Evolutionary conservation across 345 rosid genomes (phyloP), one percentile per base, ranked within the genome.

Genomic region (Crucihimalaya himalaica): DNA sequence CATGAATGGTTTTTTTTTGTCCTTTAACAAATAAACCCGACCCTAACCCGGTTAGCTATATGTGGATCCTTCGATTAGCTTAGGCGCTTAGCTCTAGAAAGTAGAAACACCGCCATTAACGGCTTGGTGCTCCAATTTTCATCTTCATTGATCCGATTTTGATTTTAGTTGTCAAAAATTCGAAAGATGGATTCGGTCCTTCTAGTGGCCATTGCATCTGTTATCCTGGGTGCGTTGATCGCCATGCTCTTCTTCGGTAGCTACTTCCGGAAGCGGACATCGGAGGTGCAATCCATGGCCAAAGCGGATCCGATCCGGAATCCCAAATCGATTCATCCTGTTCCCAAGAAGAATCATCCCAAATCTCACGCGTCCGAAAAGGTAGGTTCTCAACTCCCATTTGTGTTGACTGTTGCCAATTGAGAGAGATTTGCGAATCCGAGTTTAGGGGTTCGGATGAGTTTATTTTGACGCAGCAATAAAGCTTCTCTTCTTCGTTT

Each of bases 201-300:
- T 65, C 62, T 78, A 16, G 64, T 90, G 67, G 78, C 77, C 51
- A 71, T 56, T n/a, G 27, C 81, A 20, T 92, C 99, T n/a, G 60
- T 89, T 34, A 46, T 84, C 6, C n/a, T 85, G 1, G 99, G 97
- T 69, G 86, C 90, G 53, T 60, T 86, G 78, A 81, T 95, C 75
- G 91, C 84, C 63, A 71, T 86, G 47, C 0, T 87, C 57, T 95
- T 95, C 97, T 84, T 95, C 86, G 85, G 81, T 52, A 85, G 55
- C 83, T 92, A 92, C 84, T 87, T 88, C 66, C 79, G 71, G 76
- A 82, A 90, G 77, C 83, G 96, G 61, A 80, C 86, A 86, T 90
- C 96, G 46, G 99, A 95, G 74, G 80, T 92, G 56, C 83, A 86
- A 68, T 83, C 98, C 76, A 73, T 90, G 63, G 78, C 89, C 45